phyloP scores from a whole-genome alignment of 768 basidiomycete species.

The Polyporus arcularius region DNA sequence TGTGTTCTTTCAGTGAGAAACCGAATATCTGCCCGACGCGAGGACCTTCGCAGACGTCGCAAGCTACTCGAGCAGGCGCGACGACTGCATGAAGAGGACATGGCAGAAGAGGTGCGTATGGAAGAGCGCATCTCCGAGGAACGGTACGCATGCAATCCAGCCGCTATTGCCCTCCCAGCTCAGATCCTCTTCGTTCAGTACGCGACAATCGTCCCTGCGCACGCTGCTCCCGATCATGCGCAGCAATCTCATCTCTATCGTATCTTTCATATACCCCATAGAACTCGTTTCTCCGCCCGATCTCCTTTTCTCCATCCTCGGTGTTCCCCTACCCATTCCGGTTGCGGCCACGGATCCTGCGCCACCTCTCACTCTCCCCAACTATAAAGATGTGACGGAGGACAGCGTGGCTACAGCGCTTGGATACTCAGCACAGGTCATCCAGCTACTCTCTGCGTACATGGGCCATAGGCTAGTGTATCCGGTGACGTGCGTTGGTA shows the following conservation, averaged over 20 bases:
- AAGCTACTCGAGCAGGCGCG: conserved; percentile 47
- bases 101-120: conserved; percentile 42
- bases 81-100: conserved; percentile 38
- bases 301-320: conserved; percentile 86
- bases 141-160: conserved; percentile 3
- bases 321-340: conserved; percentile 90
- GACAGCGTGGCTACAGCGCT: conserved; percentile 86
- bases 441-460: conserved; percentile 81
- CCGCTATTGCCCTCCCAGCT: conserved; percentile 15
- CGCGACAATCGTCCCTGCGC: conserved; percentile 46
- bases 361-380: conserved; percentile 70
- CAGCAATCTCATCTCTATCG: conserved; percentile 64
- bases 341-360: conserved; percentile 72
- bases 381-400: conserved; percentile 77
- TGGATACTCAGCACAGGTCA: conserved; percentile 86
- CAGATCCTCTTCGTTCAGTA: conserved; percentile 39
- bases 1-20: conserved; percentile 39
- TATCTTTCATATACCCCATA: conserved; percentile 86
- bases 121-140: conserved; percentile 13
- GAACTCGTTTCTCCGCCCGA: conserved; percentile 81
- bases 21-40: conserved; percentile 44
- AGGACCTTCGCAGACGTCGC: conserved; percentile 47
- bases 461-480: conserved; percentile 78
- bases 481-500: conserved; percentile 88
- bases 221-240: conserved; percentile 53